phyloP scores from a whole-genome alignment of 2,329 filamentous ascomycete genomes.

The Cladophialophora bantiana region DNA sequence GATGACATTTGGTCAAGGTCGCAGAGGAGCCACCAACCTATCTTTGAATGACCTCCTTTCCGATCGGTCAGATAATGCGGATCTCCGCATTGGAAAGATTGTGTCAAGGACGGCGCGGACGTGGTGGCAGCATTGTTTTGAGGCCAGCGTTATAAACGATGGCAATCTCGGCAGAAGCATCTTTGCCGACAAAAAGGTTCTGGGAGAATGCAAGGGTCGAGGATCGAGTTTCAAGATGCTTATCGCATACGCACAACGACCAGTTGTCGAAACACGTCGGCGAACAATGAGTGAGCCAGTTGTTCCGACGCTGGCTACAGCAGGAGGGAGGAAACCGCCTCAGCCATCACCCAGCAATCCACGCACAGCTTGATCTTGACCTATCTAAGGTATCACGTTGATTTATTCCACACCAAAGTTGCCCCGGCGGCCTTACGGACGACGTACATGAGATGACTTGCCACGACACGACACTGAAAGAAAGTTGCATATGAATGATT shows the following conservation, averaged over 20 bases:
- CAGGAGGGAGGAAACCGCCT: slow-evolving; percentile 21
- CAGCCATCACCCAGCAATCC: slow-evolving; percentile 21
- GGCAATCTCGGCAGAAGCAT: slow-evolving; percentile 67
- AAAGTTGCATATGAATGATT: slow-evolving; percentile 14
- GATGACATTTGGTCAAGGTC: slow-evolving; percentile 37
- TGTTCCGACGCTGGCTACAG: slow-evolving; percentile 35
- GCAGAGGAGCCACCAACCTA: slow-evolving; percentile 47
- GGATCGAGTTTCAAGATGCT: slow-evolving; percentile 88
- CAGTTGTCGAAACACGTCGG: slow-evolving; percentile 52
- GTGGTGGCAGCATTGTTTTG: slow-evolving; percentile 97
- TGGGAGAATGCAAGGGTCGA: slow-evolving; percentile 85
- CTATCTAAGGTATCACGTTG: slow-evolving; percentile 2
- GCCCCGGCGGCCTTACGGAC: slow-evolving; percentile 26
- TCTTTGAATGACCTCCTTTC: slow-evolving; percentile 74
- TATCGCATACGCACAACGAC: slow-evolving; percentile 89
- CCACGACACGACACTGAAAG: slow-evolving; percentile 16
- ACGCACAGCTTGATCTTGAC: slow-evolving; percentile 26
- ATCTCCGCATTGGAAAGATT: slow-evolving; percentile 89
- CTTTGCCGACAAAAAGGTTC: slow-evolving; percentile 76
- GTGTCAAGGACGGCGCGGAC: slow-evolving; percentile 90
- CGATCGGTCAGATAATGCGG: slow-evolving; percentile 72
- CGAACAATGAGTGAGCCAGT: slow-evolving; percentile 51
- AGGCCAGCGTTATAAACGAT: slow-evolving; percentile 65
- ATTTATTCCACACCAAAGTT: slow-evolving; percentile 1
- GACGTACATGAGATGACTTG: slow-evolving; percentile 21